A percentile compares a stretch with the other conserved stretches of the same genome.
These are phyloP conservation scores for Triadica sebifera DNA, from an alignment of 345 rosid genomes.

Conservation along the genomic window DNA sequence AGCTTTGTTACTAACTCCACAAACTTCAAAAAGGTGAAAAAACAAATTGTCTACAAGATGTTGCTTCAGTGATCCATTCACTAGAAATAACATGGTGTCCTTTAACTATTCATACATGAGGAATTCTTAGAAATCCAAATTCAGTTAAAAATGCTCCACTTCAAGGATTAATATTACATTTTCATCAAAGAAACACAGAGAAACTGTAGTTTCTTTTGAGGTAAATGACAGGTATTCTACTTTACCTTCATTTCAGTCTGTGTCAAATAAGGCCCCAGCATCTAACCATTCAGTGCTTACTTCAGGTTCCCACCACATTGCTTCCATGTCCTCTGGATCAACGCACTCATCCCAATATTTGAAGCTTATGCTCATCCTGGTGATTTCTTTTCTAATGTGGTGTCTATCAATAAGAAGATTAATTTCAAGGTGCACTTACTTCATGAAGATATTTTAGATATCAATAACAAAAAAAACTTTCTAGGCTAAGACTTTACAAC, in stretches of 20 bases:
- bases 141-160: not conserved
- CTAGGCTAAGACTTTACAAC: too few relatives aligned
- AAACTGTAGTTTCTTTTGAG: not conserved
- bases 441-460: not conserved
- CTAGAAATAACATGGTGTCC: not conserved
- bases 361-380: constrained; percentile 65
- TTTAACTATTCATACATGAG: not conserved
- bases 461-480: too few relatives aligned
- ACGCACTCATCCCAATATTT: constrained; percentile 87
- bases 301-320: constrained; percentile 77
- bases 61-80: not conserved
- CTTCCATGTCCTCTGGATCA: constrained; percentile 61
- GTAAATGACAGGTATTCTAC: not conserved
- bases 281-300: constrained; percentile 78
- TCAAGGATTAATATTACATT: not conserved
- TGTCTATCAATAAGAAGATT: constrained; percentile 11
- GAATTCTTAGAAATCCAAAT: not conserved
- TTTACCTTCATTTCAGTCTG: constrained; percentile 87
- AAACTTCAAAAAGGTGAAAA: not conserved
- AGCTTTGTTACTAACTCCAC: not conserved
- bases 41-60: not conserved
- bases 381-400: constrained; percentile 14
- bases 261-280: constrained; percentile 87
- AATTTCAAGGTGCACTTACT: constrained; percentile 1
- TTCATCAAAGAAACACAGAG: not conserved